phyloP scores from a whole-genome alignment of 2,329 filamentous ascomycete genomes.

The Ophiocordyceps camponoti-leonardi region DNA sequence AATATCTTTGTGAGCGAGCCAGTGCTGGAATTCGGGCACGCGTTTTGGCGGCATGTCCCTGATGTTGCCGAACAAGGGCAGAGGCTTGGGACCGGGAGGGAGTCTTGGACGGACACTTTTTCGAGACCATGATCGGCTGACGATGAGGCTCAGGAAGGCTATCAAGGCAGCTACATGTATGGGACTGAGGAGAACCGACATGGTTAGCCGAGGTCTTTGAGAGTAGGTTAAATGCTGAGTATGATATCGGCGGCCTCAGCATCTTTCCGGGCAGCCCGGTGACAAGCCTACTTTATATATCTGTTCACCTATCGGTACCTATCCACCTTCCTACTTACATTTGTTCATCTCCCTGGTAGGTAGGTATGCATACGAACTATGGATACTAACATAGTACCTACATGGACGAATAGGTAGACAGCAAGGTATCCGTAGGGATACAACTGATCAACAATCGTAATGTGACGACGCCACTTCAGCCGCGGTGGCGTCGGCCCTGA shows the following conservation, averaged over 20 bases:
- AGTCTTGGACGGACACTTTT: neutral
- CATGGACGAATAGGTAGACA: no score
- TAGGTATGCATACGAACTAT: no score
- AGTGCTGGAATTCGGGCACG: conserved; percentile 3
- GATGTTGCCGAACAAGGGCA: conserved; percentile 4
- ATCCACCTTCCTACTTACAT: no score
- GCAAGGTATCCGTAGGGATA: no score
- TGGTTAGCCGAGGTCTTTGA: neutral
- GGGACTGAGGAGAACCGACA: neutral
- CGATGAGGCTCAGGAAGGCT: neutral
- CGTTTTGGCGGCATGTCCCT: conserved; percentile 1
- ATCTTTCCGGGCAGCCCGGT: neutral
- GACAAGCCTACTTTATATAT: no score
- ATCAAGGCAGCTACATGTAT: neutral
- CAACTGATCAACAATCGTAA: no score
- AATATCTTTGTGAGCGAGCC: conserved; percentile 2
- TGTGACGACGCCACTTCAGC: no score
- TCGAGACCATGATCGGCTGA: neutral
- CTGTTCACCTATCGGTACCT: no score
- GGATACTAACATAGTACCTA: no score
- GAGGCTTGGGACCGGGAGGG: conserved; percentile 3
- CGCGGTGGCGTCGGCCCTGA: no score
- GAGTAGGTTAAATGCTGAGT: neutral
- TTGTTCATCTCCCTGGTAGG: no score
- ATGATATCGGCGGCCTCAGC: neutral